Percentiles rank a stretch among this genome's conserved stretches.
Conservation (phyloP, 1,284 basidiomycete genomes). For the Grifola frondosa region DNA sequence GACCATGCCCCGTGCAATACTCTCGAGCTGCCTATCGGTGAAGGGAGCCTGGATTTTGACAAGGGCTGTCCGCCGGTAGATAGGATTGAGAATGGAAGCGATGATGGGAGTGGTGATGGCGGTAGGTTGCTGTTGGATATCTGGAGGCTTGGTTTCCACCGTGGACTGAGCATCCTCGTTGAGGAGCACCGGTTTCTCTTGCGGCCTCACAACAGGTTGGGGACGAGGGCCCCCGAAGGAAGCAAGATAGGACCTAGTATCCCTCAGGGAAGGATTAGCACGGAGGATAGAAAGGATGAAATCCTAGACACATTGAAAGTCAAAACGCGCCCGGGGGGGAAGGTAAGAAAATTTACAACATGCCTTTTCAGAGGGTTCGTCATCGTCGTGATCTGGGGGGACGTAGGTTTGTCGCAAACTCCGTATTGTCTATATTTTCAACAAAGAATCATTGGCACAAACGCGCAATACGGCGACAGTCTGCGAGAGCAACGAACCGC, state of each 20-base stretch:
- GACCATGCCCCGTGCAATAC: constrained; percentile 90
- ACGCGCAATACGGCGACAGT: too few relatives aligned
- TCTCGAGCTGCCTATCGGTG: constrained; percentile 91
- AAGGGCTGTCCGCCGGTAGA: constrained; percentile 82
- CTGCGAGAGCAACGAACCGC: constrained; percentile 43
- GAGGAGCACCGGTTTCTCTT: constrained; percentile 11
- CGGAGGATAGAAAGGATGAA: constrained; percentile 95
- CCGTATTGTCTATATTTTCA: constrained; percentile 45
- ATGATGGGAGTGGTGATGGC: constrained; percentile 73
- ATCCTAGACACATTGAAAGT: constrained; percentile 56
- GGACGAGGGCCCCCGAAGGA: constrained; percentile 74
- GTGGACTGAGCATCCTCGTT: constrained; percentile 18
- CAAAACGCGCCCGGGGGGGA: not conserved
- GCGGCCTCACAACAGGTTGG: constrained; percentile 20
- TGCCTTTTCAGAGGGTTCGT: constrained; percentile 53
- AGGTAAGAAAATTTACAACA: constrained; percentile 18
- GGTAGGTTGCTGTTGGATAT: constrained; percentile 37
- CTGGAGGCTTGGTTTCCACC: constrained; percentile 24
- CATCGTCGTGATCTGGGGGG: constrained; percentile 43
- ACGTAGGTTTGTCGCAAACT: constrained; percentile 38
- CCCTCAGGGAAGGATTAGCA: constrained; percentile 89
- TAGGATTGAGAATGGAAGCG: constrained; percentile 83
- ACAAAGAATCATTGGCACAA: constrained; percentile 2
- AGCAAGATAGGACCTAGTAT: constrained; percentile 87
- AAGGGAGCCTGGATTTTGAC: constrained; percentile 99